Evolutionary conservation across 2,329 filamentous ascomycete genomes (phyloP), one percentile per base, ranked within the genome.

Genomic region (Ceratocystis ficicola): DNA sequence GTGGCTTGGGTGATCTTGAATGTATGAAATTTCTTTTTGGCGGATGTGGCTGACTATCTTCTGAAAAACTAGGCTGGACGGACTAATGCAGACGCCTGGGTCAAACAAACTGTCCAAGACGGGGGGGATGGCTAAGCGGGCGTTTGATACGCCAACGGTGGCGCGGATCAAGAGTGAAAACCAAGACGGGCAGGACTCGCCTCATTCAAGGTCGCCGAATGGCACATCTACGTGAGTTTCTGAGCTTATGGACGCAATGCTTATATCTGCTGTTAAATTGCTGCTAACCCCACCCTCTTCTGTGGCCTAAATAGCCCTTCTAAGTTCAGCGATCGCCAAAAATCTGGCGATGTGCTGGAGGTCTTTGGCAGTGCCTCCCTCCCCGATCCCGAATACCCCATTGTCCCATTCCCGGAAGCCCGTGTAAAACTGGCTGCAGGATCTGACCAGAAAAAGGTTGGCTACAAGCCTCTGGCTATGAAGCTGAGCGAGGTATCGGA

Each of bases 381-480:
- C 68, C 73, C 81, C 15, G 76, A 85, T 0, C 79, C 87, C 36
- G 85, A 90, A 60, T 78, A 87, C 1, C 89, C 88, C 1, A 81
- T 89, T 28, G 86, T 86, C 41, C 87, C 88, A 0, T 89, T 85
- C 69, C 73, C 84, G 10, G 89, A 94, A 74, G 73, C 90, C 17
- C 87, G 94, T 63, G 85, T 97, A 73, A 92, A 89, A 73, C 81
- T 96, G 22, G 92, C 87, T 5, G 89, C 90, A 2, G 89, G 89
- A 68, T 93, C 90, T 1, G 93, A 97, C 73, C 82, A 90, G 72
- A 91, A 92, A 74, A 96, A 96, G 74, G 87, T 96, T 70, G 85
- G 80, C 0, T 99, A 97, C 76, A 94, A 92, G 73, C 89, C 91
- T 1, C 86, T 97, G 80, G 88, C 90, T 1, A 96, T 97, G 91